phyloP scores from a whole-genome alignment of 208 protist species.

The Acanthamoeba triangularis region DNA sequence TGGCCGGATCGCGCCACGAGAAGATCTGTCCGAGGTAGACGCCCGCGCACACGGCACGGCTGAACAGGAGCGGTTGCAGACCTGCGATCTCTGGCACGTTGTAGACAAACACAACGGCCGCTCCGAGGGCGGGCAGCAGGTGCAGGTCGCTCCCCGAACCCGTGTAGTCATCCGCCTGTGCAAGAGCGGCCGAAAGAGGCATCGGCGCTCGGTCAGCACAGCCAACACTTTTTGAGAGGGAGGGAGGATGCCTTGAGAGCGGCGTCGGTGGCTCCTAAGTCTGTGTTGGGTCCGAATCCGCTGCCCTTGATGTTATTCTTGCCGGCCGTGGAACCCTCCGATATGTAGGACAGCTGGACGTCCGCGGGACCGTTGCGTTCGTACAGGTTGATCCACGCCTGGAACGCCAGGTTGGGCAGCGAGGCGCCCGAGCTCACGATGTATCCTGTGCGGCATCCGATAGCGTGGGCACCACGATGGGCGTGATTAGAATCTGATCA shows the following conservation, averaged over 20 bases:
- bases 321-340: not conserved
- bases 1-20: slow-evolving; percentile 14
- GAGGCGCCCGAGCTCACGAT: not conserved
- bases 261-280: slow-evolving; percentile 20
- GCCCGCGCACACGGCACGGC: not conserved
- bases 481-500: not conserved
- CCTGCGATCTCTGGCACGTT: not conserved
- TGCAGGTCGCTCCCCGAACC: not conserved
- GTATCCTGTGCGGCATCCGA: not conserved
- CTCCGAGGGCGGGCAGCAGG: not conserved
- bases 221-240: not conserved
- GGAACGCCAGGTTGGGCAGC: not conserved
- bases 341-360: not conserved
- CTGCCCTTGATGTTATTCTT: not conserved
- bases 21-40: slow-evolving; percentile 46
- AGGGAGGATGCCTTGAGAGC: not conserved
- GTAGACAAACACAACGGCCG: not conserved
- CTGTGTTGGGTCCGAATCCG: not conserved
- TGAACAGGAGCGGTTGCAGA: not conserved
- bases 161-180: not conserved
- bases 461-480: too few relatives aligned
- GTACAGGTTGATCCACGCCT: not conserved
- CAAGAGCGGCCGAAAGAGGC: not conserved
- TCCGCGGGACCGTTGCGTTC: not conserved
- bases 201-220: not conserved